These are phyloP conservation scores for Choiromyces venosus DNA, from an alignment of 495 filamentous ascomycete genomes.

Conservation along the genomic window DNA sequence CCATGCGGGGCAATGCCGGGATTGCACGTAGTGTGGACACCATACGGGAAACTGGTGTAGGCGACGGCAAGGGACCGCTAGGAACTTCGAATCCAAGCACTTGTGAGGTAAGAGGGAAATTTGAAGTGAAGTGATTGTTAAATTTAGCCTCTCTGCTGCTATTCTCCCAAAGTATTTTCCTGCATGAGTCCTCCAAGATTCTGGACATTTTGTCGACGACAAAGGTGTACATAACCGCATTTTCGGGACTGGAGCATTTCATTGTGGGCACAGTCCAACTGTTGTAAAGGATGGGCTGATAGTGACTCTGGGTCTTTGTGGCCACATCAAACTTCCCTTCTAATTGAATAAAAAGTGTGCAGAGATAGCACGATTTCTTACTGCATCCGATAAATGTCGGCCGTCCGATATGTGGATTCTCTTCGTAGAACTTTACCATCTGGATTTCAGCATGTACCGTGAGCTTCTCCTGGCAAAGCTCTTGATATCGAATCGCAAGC, in stretches of 20 bases:
- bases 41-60: background rate
- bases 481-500: slow-evolving; percentile 28
- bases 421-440: slow-evolving; percentile 41
- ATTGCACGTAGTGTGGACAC: background rate
- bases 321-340: slow-evolving; percentile 37
- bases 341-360: slow-evolving; percentile 36
- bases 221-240: slow-evolving; percentile 26
- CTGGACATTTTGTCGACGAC: slow-evolving; percentile 40
- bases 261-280: slow-evolving; percentile 39
- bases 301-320: slow-evolving; percentile 27
- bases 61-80: background rate
- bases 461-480: slow-evolving; percentile 30
- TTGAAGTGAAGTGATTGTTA: background rate
- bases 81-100: background rate
- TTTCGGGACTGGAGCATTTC: slow-evolving; percentile 26
- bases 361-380: slow-evolving; percentile 41
- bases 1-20: background rate
- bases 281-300: slow-evolving; percentile 25
- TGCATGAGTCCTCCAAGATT: slow-evolving; percentile 34
- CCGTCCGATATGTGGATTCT: slow-evolving; percentile 28
- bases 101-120: background rate
- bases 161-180: slow-evolving; percentile 33
- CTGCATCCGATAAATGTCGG: slow-evolving; percentile 40
- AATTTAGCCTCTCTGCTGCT: background rate
- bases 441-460: slow-evolving; percentile 41